Evolutionary conservation across 192 early-diverging fungal species (phyloP), one percentile per base, ranked within the genome.

Genomic region (Umbelopsis sp.): DNA sequence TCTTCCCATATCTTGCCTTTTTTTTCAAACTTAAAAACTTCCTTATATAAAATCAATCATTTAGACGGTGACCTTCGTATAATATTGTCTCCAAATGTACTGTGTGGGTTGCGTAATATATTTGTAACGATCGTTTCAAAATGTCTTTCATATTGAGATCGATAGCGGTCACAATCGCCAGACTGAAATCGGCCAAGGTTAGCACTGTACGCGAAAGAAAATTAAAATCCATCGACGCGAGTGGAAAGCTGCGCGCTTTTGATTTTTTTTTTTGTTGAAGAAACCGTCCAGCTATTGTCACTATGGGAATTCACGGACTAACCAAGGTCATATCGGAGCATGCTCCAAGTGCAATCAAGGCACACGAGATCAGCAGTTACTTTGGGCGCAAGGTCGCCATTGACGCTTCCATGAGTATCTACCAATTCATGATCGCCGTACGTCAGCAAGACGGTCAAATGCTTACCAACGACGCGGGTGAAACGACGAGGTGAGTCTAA

Each of bases 391-490:
- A 97, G 71, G 92, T 99, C 6, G 97, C 97, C 20, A 92, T 99
- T 49, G 97, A 99, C 74, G 97, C 97, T 21, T 97, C 96, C 15
- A 99, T 95, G 88, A 91, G 92, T 49, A 91, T 99, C 52, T 99
- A 99, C 78, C 97, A 99, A 84, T 99, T 99, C 82, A 89, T 99
- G 77, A 94, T 99, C 55, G 97, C 96, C 11, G 96, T 99, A 46
- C 87, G 97, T 30, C 85, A 85, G 58, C 80, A 84, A 22, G 96
- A 98, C 67, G 97, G 97, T 2, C 88, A 93, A 81, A 89, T 94
- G 71, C 83, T 99, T 49, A 91, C 90, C 13, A 95, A 93, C 66
- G 92, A 93, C 68, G 84, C 86, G 4, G 97, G 97, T 49, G 94
- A 95, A 71, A 95, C 95, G 0, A 99, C 97, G 20, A 92, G 88